A percentile compares a stretch with the other conserved stretches of the same genome.
Evolutionary conservation across 345 rosid genomes (phyloP).

Genomic region (Raphanus raphanistrum): DNA sequence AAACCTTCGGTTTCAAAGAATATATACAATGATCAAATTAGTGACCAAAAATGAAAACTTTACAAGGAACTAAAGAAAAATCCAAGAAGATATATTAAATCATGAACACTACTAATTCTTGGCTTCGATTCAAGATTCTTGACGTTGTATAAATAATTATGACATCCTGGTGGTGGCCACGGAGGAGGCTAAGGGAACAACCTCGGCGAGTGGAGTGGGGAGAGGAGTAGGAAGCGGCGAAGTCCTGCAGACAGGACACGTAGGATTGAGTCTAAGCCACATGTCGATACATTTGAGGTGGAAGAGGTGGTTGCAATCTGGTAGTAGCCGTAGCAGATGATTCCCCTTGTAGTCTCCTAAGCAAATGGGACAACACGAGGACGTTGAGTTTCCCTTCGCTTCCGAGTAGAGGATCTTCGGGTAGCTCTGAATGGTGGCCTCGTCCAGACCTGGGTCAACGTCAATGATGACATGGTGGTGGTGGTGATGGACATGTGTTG

Average conservation of each 20-base stretch:
- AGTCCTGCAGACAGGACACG: slow-evolving; percentile 77
- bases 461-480: slow-evolving; percentile 44
- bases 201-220: slow-evolving; percentile 75
- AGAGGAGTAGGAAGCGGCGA: slow-evolving; percentile 86
- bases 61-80: neutral
- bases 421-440: slow-evolving; percentile 66
- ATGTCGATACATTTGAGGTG: slow-evolving; percentile 80
- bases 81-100: neutral
- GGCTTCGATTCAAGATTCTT: neutral
- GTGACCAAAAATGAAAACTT: slow-evolving; percentile 1
- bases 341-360: slow-evolving; percentile 67
- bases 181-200: slow-evolving; percentile 57
- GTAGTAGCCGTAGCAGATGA: slow-evolving; percentile 59
- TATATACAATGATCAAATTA: slow-evolving; percentile 10
- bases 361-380: slow-evolving; percentile 71
- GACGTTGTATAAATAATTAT: slow-evolving; percentile 20
- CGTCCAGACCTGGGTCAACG: slow-evolving; percentile 56
- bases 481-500: slow-evolving; percentile 18
- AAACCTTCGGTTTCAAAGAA: neutral
- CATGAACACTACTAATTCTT: neutral
- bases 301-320: slow-evolving; percentile 76
- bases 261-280: slow-evolving; percentile 71
- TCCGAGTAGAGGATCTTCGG: slow-evolving; percentile 74
- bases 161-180: slow-evolving; percentile 41
- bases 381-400: slow-evolving; percentile 50